A percentile compares a stretch with the other conserved stretches of the same genome.
phyloP scores from a whole-genome alignment of 2,329 filamentous ascomycete species.

The Monosporascus sp. region DNA sequence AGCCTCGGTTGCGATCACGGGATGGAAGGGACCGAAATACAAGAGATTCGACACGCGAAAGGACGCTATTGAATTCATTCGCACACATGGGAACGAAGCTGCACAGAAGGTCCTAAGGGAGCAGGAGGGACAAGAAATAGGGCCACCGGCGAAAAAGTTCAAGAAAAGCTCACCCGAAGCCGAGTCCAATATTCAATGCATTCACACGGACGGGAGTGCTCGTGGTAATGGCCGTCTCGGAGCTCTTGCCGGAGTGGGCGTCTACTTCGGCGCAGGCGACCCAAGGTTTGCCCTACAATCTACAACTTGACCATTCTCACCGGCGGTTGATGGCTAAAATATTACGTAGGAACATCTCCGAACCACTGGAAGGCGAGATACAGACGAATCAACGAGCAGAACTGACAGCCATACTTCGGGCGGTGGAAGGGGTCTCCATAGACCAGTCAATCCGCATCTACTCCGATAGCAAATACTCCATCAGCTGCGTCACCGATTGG shows the following conservation, averaged over 20 bases:
- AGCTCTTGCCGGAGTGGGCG: conserved; percentile 57
- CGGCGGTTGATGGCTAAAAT: conserved; percentile 8
- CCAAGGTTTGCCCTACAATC: conserved; percentile 36
- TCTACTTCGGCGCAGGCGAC: conserved; percentile 57
- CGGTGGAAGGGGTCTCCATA: conserved; percentile 68
- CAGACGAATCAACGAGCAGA: conserved; percentile 98
- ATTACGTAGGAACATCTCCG: conserved; percentile 58
- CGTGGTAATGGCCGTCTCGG: conserved; percentile 51
- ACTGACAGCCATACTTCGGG: conserved; percentile 79
- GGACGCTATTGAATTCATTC: conserved; percentile 77
- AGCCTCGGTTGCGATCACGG: conserved; percentile 67
- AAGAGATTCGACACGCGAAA: conserved; percentile 62
- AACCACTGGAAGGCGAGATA: conserved; percentile 63
- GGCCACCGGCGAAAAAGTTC: conserved; percentile 30
- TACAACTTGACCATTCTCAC: background rate
- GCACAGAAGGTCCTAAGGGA: conserved; percentile 38
- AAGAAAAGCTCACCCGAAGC: conserved; percentile 20
- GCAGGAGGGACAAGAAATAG: conserved; percentile 35
- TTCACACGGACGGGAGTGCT: conserved; percentile 62
- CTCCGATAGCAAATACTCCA: conserved; percentile 87
- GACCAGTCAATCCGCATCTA: conserved; percentile 68
- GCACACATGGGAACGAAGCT: conserved; percentile 38
- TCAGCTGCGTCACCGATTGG: conserved; percentile 86
- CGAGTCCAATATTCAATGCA: conserved; percentile 31
- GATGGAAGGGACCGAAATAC: conserved; percentile 64